Base-by-base conservation (phyloP, 2,329 filamentous ascomycete species). In the Penicillium palitans region DNA sequence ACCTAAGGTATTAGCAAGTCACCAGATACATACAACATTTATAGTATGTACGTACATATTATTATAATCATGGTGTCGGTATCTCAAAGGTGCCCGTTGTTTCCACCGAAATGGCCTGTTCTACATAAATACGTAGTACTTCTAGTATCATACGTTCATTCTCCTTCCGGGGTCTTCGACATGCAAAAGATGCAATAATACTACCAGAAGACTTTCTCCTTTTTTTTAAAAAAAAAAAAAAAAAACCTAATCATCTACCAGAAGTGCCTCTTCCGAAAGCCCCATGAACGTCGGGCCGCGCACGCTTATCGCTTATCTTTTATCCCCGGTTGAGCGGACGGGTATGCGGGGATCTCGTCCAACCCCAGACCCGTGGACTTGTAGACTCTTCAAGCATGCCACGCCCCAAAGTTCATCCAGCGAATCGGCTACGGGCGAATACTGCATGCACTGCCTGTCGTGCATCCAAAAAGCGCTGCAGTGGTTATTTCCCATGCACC, bases 391-490 rank as follows among this genome's bases (percentile, higher is more conserved):
- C 55, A 59, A 66, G 37, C 33, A 84, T 84, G 81, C 80, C 81
- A 58, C 80, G 82, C 24, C 80, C 81, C 13, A 82, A 79, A 62
- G 80, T 84, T 24, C 75, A 74, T 19, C 79, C 79, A 2, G 76
- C 78, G 48, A 78, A 82, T 59, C 78, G 82, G 5, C 77, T 79
- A 57, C 76, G 81, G 41, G 79, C 79, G 17, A 76, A 75, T 24
- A 78, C 81, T 57, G 81, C 81, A 8, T 83, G 81, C 61, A 73
- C 75, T 47, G 67, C 76, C 6, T 84, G 81, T 62, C 77, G 80
- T 31, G 72, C 74, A 15, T 78, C 80, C 9, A 83, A 83, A 70
- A 83, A 82, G 68, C 72, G 80, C 61, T 84, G 81, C 65, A 79
- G 78, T 55, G 80, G 78, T 10, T 75, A 74, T 0, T 76, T 78